A percentile compares a stretch with the other conserved stretches of the same genome.
Evolutionary conservation across 2,329 filamentous ascomycete genomes (phyloP).

Genomic region (Bipolaris zeicola): DNA sequence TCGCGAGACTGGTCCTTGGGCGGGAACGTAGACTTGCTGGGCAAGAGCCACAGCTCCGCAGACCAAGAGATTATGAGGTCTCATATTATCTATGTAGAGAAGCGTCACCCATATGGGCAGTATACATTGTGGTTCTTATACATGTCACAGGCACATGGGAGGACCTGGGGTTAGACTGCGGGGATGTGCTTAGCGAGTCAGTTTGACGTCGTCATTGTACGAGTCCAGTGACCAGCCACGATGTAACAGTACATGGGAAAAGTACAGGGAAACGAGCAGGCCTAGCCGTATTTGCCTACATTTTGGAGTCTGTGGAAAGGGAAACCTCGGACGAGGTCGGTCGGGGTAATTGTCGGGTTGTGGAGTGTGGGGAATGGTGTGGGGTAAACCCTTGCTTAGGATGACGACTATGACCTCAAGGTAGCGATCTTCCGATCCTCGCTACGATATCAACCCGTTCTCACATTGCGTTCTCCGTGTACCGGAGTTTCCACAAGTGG

Average conservation of each 20-base stretch:
- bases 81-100: constrained; percentile 15
- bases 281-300: not conserved
- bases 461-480: not conserved
- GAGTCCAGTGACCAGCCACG: not conserved
- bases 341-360: constrained; percentile 4
- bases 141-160: not conserved
- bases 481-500: not conserved
- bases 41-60: constrained; percentile 19
- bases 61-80: constrained; percentile 15
- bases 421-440: not conserved
- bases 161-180: not conserved
- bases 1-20: constrained; percentile 33
- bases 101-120: not conserved
- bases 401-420: not conserved
- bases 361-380: constrained; percentile 2
- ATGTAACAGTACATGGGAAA: not conserved
- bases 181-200: not conserved
- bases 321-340: constrained; percentile 1
- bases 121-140: not conserved
- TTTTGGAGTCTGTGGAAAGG: not conserved
- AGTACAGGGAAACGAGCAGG: not conserved
- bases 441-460: not conserved
- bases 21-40: constrained; percentile 47
- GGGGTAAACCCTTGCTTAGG: constrained; percentile 3
- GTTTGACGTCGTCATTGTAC: constrained; percentile 3